These are phyloP conservation scores for Kalaharituber pfeilii DNA, from an alignment of 2,329 filamentous ascomycete species.

Conservation along the genomic window DNA sequence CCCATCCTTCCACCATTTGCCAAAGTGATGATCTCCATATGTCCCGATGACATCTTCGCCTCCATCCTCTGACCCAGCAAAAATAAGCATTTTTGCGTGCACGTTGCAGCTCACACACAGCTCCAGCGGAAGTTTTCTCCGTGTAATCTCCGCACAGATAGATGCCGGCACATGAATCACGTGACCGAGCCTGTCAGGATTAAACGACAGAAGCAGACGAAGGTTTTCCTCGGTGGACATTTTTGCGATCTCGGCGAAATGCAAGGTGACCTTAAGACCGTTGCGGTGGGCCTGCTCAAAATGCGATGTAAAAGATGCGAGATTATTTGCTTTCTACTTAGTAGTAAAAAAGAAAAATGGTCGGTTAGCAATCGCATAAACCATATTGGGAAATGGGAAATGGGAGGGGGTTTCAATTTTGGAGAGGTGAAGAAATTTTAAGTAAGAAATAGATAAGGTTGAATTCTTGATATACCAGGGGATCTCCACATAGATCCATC, in stretches of 20 bases:
- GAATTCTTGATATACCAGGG: no score
- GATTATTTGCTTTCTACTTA: constrained; percentile 36
- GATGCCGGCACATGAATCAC: constrained; percentile 54
- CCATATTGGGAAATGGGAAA: not conserved
- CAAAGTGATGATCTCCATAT: constrained; percentile 56
- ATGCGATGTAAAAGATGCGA: constrained; percentile 41
- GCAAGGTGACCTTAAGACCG: constrained; percentile 49
- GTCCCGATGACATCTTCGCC: constrained; percentile 16
- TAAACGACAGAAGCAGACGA: constrained; percentile 43
- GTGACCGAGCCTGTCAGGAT: constrained; percentile 55
- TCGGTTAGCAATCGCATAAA: not conserved
- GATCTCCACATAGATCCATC: constrained; percentile 65
- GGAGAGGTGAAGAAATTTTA: not conserved
- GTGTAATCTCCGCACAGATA: constrained; percentile 40
- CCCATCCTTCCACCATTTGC: constrained; percentile 46
- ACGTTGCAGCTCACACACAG: constrained; percentile 70
- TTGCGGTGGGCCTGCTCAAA: constrained; percentile 40
- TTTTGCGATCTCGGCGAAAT: constrained; percentile 54
- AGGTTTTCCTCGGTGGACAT: constrained; percentile 45
- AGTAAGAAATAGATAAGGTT: no score
- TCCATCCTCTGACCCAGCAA: constrained; percentile 31
- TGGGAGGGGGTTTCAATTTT: not conserved
- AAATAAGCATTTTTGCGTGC: constrained; percentile 51
- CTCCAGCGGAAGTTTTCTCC: constrained; percentile 47
- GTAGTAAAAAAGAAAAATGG: not conserved